phyloP scores from a whole-genome alignment of 768 basidiomycete genomes.

The Zangia roseola region DNA sequence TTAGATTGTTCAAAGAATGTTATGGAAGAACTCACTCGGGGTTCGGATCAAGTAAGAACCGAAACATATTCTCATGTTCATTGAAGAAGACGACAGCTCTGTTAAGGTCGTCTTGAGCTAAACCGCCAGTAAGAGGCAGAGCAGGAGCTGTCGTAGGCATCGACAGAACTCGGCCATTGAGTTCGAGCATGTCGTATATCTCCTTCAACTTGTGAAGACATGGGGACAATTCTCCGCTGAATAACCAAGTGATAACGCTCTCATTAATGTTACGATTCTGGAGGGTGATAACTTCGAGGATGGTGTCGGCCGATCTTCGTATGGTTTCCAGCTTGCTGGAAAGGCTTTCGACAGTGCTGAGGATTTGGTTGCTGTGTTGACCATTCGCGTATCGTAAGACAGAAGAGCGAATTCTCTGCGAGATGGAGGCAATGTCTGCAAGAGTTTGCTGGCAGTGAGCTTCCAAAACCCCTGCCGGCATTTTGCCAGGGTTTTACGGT shows the following conservation, averaged over 20 bases:
- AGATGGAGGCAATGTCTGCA: too few species aligned
- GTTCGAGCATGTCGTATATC: not conserved
- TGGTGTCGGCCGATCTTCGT: not conserved
- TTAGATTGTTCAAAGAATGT: not conserved
- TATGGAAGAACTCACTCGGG: not conserved
- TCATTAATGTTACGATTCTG: not conserved
- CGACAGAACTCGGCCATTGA: not conserved
- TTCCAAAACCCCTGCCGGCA: too few species aligned
- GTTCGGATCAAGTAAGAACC: not conserved
- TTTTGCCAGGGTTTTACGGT: too few species aligned
- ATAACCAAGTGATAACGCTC: not conserved
- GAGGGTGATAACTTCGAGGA: not conserved
- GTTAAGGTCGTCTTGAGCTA: not conserved
- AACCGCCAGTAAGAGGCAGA: not conserved
- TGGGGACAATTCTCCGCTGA: not conserved
- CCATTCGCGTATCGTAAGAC: too few species aligned
- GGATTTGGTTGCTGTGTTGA: too few species aligned
- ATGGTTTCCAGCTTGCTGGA: not conserved
- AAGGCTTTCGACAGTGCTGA: too few species aligned
- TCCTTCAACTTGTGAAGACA: not conserved
- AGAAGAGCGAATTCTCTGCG: too few species aligned
- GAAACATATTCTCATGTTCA: not conserved
- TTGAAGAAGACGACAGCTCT: not conserved
- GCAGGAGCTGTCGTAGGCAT: not conserved
- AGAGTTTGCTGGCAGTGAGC: too few species aligned